Conservation (phyloP, 768 basidiomycete genomes). For the Xerocomus brunneocitrinus region DNA sequence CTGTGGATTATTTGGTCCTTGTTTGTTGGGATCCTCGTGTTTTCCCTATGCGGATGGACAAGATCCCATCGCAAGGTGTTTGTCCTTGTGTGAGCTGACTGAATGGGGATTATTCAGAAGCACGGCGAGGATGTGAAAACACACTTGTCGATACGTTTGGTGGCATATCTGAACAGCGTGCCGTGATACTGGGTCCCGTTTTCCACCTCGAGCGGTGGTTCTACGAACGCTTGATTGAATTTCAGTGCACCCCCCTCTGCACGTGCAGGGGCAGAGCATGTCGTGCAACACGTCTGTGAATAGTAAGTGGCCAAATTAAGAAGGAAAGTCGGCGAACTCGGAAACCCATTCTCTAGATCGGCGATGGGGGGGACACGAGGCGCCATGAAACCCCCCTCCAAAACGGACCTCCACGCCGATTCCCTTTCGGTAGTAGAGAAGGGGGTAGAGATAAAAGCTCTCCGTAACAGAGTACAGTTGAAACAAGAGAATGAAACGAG, state of each 20-base stretch:
- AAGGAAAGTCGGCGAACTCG: not conserved
- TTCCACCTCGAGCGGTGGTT: not conserved
- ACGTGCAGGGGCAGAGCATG: not conserved
- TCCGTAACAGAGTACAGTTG: not conserved
- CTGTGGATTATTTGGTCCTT: constrained; percentile 1
- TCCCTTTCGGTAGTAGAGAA: not conserved
- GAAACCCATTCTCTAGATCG: constrained; percentile 10
- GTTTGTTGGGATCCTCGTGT: constrained; percentile 2
- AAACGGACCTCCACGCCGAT: not conserved
- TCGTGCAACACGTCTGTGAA: not conserved
- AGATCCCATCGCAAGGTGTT: constrained; percentile 7
- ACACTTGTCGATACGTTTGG: not conserved
- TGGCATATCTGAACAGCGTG: not conserved
- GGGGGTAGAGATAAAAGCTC: not conserved
- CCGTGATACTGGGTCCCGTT: not conserved
- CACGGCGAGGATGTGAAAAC: not conserved
- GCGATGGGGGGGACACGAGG: constrained; percentile 1
- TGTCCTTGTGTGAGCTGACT: constrained; percentile 6
- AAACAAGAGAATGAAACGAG: not conserved
- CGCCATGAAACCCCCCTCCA: not conserved
- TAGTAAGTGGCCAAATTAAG: constrained; percentile 12
- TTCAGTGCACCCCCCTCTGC: not conserved
- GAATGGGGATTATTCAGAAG: not conserved
- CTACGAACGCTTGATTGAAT: not conserved
- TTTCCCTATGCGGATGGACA: constrained; percentile 2